Evolutionary conservation across 2,329 filamentous ascomycete species (phyloP), one percentile per base, ranked within the genome.

Genomic region (Xylaria multiplex): DNA sequence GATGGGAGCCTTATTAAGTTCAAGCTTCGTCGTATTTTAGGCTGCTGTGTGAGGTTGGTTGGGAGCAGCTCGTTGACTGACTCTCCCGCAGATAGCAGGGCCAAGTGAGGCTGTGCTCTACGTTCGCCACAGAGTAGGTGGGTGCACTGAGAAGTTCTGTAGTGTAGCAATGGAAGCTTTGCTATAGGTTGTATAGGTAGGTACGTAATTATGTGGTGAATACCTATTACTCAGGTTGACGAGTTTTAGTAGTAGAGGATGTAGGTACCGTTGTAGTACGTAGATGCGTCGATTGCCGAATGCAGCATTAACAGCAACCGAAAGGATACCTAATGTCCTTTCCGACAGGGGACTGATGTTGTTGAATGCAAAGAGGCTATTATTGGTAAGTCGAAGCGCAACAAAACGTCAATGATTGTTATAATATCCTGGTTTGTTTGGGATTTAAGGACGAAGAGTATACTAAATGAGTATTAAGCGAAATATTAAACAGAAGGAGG

Each of bases 81-180:
- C 24, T 52, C 42, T 22, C n/a, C 19, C 46, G 37, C 49, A 37
- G 30, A n/a, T 35, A 37, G 49, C 37, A 55, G 42, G 54, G 27
- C 16, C 54, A 27, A 32, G 27, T 57, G 60, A 64, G 64, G 64
- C 64, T 59, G 56, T 64, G 64, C 60, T 46, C n/a, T 56, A n/a
- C 19, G 16, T 52, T 66, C 42, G 64, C 64, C 60, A 66, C 64
- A 35, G 11, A 40, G 37, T 40, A 35, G 19, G n/a, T n/a, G n/a
- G 30, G 14, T 35, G 30, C 13, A 40, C 37, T 13, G 14, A 40
- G 37, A 14, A 40, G 11, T 40, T 40, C 37, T 13, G 11, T 40
- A 40, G 37, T 40, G 37, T 40, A 14, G 37, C 37, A 40, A 40
- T 40, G 37, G 11, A 40, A 40, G 13, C 37, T 14, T 40, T 40